A percentile compares a stretch with the other conserved stretches of the same genome.
These are phyloP conservation scores for Beauveria scarabaeidicola DNA, from an alignment of 2,329 filamentous ascomycete genomes.

Conservation along the genomic window DNA sequence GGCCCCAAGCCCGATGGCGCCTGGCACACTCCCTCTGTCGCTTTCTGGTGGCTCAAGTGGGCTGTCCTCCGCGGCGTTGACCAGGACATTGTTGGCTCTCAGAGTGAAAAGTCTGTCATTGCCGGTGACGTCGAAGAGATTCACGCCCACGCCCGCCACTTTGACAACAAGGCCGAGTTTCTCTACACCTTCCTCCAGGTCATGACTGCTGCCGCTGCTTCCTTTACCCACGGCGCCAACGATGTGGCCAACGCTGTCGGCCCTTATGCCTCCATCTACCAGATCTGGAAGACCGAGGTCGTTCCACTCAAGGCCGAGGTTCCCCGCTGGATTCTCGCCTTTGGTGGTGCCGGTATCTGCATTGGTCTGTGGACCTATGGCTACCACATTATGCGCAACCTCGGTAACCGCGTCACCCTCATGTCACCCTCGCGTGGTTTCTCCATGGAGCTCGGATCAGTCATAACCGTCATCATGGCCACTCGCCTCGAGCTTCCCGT, in stretches of 20 bases:
- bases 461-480: conserved; percentile 55
- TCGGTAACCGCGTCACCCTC: conserved; percentile 55
- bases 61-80: conserved; percentile 39
- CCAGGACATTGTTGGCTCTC: conserved; percentile 30
- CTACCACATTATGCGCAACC: conserved; percentile 56
- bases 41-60: conserved; percentile 38
- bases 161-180: conserved; percentile 54
- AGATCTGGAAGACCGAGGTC: conserved; percentile 45
- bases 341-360: conserved; percentile 43
- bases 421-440: conserved; percentile 52
- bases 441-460: conserved; percentile 52
- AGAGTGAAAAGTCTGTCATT: conserved; percentile 33
- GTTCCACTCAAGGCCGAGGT: conserved; percentile 40
- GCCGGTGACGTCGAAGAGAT: conserved; percentile 45
- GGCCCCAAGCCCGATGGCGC: conserved; percentile 33
- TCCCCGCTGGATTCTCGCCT: conserved; percentile 51
- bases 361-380: conserved; percentile 53
- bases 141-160: conserved; percentile 49
- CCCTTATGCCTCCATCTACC: conserved; percentile 54
- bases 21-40: conserved; percentile 33
- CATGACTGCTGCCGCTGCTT: conserved; percentile 52
- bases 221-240: conserved; percentile 59
- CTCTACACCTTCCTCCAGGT: conserved; percentile 53
- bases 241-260: conserved; percentile 57
- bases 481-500: conserved; percentile 54